A percentile compares a stretch with the other conserved stretches of the same genome.
phyloP scores from a whole-genome alignment of 495 filamentous ascomycete species.

The Talaromyces trachyspermus region DNA sequence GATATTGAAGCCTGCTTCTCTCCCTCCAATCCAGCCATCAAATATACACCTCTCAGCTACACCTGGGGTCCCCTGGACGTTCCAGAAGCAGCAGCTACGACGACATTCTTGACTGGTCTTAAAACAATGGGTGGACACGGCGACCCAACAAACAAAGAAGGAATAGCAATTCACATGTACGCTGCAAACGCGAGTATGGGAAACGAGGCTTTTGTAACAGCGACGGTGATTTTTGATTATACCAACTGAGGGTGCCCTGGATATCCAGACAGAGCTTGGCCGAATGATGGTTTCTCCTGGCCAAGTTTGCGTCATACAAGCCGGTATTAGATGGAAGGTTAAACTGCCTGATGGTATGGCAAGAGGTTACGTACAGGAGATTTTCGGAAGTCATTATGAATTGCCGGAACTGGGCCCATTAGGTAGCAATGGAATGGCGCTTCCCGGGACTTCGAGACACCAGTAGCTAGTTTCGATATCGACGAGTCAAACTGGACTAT shows the following conservation, averaged over 20 bases:
- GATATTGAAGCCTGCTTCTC: no score
- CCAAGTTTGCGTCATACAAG: constrained; percentile 82
- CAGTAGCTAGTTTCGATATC: constrained; percentile 68
- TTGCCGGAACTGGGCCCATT: constrained; percentile 88
- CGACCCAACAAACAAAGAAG: background rate
- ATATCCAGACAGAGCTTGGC: constrained; percentile 82
- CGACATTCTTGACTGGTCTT: no score
- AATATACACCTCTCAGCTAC: no score
- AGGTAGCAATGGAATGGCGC: constrained; percentile 79
- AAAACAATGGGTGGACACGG: constrained; percentile 1
- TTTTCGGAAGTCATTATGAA: constrained; percentile 76
- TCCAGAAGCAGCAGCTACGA: no score
- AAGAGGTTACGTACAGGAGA: constrained; percentile 78
- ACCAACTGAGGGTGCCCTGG: constrained; percentile 70
- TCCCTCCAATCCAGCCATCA: no score
- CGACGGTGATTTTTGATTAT: constrained; percentile 87
- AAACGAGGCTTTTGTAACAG: constrained; percentile 75
- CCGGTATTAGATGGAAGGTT: constrained; percentile 73
- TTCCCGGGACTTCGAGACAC: constrained; percentile 79
- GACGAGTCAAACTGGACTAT: constrained; percentile 21
- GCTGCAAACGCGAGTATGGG: background rate
- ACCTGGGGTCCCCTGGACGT: no score
- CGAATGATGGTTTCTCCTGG: constrained; percentile 74
- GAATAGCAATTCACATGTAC: background rate
- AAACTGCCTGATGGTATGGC: constrained; percentile 55